A percentile compares a stretch with the other conserved stretches of the same genome.
These are phyloP conservation scores for Kitagawia praeruptora DNA, from an alignment of 129 eudicot species.

Conservation along the genomic window DNA sequence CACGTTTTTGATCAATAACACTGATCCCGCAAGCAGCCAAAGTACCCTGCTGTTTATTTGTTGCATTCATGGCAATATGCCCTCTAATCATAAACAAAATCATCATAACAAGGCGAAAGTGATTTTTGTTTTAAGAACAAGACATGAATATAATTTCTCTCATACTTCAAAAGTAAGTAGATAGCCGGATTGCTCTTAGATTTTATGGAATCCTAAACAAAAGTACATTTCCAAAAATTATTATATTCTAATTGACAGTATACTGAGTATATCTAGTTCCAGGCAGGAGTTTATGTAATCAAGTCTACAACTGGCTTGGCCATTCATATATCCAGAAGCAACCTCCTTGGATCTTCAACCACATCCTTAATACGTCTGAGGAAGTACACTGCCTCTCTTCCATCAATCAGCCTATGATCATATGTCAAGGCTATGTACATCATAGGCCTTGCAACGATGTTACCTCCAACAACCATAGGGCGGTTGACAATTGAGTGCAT, in stretches of 20 bases:
- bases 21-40: background rate
- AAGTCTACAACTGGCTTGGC: conserved; percentile 2
- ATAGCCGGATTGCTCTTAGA: background rate
- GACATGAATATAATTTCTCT: background rate
- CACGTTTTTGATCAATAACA: background rate
- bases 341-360: conserved; percentile 84
- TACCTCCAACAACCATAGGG: conserved; percentile 95
- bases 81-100: background rate
- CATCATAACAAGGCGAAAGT: background rate
- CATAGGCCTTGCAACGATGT: conserved; percentile 84
- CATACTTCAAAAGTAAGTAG: background rate
- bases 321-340: conserved; percentile 62
- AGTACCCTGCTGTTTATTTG: background rate
- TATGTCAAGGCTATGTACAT: conserved; percentile 93
- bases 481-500: conserved; percentile 86
- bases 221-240: background rate
- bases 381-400: conserved; percentile 98
- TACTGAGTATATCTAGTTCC: background rate
- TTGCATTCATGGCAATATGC: background rate
- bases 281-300: background rate
- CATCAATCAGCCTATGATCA: conserved; percentile 96
- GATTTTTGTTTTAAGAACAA: background rate
- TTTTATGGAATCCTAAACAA: background rate
- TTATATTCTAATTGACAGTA: conserved; percentile 17
- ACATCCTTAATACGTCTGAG: conserved; percentile 85